Evolutionary conservation across 495 filamentous ascomycete species (phyloP).

Genomic region (Podospora anserina): DNA sequence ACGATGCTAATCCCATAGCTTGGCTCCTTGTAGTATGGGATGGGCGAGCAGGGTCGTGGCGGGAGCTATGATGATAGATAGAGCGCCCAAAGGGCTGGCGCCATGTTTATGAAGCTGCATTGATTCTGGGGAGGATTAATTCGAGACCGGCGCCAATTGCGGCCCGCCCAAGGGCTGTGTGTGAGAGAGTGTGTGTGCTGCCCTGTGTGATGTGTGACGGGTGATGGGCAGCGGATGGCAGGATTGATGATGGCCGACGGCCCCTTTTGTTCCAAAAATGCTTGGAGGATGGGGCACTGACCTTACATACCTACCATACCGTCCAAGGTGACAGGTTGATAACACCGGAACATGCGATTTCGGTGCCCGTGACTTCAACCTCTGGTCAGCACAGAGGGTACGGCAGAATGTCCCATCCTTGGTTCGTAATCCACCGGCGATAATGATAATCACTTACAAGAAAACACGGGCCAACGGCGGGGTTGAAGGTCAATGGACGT

Average conservation of each 20-base stretch:
- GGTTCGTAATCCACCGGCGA: no score
- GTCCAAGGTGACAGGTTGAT: not conserved
- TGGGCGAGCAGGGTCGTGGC: no score
- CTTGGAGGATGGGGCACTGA: conserved; percentile 3
- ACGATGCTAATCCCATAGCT: not conserved
- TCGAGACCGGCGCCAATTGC: no score
- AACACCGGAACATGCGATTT: conserved; percentile 5
- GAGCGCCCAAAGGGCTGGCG: no score
- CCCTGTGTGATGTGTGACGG: not conserved
- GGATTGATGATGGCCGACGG: not conserved
- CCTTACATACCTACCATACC: not conserved
- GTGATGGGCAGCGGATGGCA: not conserved
- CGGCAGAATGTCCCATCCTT: no score
- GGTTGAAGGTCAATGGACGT: not conserved
- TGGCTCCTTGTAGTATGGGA: not conserved
- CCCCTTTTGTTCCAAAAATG: conserved; percentile 18
- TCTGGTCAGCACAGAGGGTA: not conserved
- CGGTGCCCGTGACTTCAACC: not conserved
- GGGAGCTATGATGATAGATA: no score
- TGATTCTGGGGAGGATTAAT: no score
- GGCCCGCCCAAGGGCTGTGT: not conserved
- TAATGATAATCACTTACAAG: no score
- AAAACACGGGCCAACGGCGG: no score
- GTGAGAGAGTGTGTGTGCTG: not conserved
- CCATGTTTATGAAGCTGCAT: no score